A percentile compares a stretch with the other conserved stretches of the same genome.
These are phyloP conservation scores for Chalaropsis ovoidea DNA, from an alignment of 2,329 filamentous ascomycete genomes.

Conservation along the genomic window DNA sequence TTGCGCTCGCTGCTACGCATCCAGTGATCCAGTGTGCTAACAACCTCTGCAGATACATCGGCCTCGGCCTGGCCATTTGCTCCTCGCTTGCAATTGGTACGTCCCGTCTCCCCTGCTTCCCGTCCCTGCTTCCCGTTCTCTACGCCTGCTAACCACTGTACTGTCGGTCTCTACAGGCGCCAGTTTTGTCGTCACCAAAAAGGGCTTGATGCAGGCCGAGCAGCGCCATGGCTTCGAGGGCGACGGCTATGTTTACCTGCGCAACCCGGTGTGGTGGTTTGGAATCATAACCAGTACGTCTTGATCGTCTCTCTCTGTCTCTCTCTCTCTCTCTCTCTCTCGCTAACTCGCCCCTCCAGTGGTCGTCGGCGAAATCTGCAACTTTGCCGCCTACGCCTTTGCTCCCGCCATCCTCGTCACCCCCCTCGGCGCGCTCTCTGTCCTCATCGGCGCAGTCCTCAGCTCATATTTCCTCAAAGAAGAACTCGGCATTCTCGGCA, in stretches of 20 bases:
- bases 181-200: constrained; percentile 98
- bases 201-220: constrained; percentile 86
- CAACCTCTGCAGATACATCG: constrained; percentile 54
- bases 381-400: constrained; percentile 97
- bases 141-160: constrained; percentile 18
- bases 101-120: constrained; percentile 28
- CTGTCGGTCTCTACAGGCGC: constrained; percentile 49
- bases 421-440: constrained; percentile 82
- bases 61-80: constrained; percentile 62
- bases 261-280: constrained; percentile 94
- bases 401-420: constrained; percentile 98
- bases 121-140: constrained; percentile 28
- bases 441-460: constrained; percentile 87
- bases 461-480: constrained; percentile 92
- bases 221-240: constrained; percentile 92
- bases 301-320: background rate
- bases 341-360: constrained; percentile 57
- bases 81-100: constrained; percentile 68
- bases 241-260: constrained; percentile 87
- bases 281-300: constrained; percentile 76
- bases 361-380: constrained; percentile 85
- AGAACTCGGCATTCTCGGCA: constrained; percentile 78
- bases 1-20: background rate
- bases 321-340: background rate
- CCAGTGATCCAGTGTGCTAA: background rate